These are phyloP conservation scores for Suillus placidus DNA, from an alignment of 768 basidiomycete species.

Conservation along the genomic window DNA sequence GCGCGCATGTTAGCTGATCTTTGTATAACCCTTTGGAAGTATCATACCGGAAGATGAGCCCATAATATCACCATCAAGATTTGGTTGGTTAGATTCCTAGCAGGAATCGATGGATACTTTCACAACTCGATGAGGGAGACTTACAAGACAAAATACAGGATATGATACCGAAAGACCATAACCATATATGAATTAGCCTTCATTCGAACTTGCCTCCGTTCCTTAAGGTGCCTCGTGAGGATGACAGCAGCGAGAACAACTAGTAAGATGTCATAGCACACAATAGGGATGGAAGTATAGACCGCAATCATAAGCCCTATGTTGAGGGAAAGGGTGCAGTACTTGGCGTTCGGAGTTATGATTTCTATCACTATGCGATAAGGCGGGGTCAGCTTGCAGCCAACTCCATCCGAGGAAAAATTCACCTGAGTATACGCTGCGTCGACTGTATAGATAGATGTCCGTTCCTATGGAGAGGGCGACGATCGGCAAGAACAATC, in stretches of 20 bases:
- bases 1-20: background rate
- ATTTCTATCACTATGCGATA: background rate
- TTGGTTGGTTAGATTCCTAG: background rate
- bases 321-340: background rate
- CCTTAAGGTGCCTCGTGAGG: background rate
- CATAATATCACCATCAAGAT: background rate
- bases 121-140: background rate
- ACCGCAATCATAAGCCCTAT: background rate
- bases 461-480: background rate
- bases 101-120: background rate
- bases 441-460: constrained; percentile 3
- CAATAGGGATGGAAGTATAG: background rate
- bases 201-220: background rate
- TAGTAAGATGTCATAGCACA: background rate
- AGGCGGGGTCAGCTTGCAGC: background rate
- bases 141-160: constrained; percentile 1
- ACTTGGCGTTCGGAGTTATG: background rate
- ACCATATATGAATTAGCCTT: background rate
- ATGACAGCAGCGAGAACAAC: background rate
- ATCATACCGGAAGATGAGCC: background rate
- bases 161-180: background rate
- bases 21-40: background rate
- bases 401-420: too few relatives aligned
- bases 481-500: background rate
- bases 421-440: background rate